Percentiles rank a stretch among this genome's conserved stretches.
phyloP scores from a whole-genome alignment of 371 early-diverging fungal genomes.

The Umbelopsis sp. region DNA sequence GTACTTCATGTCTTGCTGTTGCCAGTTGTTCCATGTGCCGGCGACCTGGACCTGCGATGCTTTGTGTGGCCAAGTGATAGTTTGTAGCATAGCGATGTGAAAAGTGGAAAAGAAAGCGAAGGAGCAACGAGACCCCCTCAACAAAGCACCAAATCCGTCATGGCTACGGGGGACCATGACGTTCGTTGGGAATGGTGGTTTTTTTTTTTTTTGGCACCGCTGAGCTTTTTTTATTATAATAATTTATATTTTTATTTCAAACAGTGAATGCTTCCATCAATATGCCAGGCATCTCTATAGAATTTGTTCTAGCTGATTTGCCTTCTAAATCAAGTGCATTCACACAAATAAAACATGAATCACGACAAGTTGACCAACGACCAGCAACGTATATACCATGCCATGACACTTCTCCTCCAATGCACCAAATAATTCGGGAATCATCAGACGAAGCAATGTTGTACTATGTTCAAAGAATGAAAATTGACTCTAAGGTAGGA shows the following conservation, averaged over 20 bases:
- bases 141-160: constrained; percentile 7
- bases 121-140: not conserved
- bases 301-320: constrained; percentile 7
- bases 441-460: constrained; percentile 1
- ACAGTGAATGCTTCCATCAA: not conserved
- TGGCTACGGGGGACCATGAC: constrained; percentile 15
- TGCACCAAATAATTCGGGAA: not conserved
- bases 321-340: constrained; percentile 12
- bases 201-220: not conserved
- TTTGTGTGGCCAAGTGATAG: constrained; percentile 2
- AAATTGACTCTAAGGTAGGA: not conserved
- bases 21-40: constrained; percentile 8
- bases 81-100: not conserved
- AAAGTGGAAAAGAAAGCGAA: not conserved
- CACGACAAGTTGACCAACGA: not conserved
- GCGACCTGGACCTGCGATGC: constrained; percentile 1
- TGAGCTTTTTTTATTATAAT: not conserved
- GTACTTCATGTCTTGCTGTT: not conserved
- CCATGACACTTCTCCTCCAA: not conserved
- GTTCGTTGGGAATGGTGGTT: not conserved
- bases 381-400: constrained; percentile 10
- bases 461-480: constrained; percentile 12
- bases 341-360: constrained; percentile 6
- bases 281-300: not conserved
- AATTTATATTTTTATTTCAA: too few species aligned